Conservation (phyloP, 2,329 filamentous ascomycete genomes). For the Xylaria arbuscula region DNA sequence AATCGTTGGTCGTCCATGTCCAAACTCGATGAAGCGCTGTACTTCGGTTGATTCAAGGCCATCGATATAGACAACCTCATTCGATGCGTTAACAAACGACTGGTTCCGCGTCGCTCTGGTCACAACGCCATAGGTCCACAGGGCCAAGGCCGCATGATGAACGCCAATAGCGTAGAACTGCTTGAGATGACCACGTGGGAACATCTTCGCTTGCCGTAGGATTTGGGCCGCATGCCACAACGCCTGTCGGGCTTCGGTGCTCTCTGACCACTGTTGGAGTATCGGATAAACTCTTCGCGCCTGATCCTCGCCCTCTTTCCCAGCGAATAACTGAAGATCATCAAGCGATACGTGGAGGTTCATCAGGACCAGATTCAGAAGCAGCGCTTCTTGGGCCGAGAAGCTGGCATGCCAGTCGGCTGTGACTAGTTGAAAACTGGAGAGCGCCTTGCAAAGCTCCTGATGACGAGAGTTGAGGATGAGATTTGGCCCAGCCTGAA, state of each 20-base stretch:
- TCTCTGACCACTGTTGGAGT: conserved; percentile 69
- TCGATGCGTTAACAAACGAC: conserved; percentile 49
- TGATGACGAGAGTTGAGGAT: conserved; percentile 68
- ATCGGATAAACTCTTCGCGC: conserved; percentile 68
- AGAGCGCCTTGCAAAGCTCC: conserved; percentile 70
- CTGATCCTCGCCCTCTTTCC: conserved; percentile 74
- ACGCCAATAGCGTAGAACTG: conserved; percentile 76
- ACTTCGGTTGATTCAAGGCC: conserved; percentile 63
- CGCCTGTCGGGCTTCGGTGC: conserved; percentile 66
- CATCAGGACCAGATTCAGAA: conserved; percentile 69
- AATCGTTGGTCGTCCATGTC: conserved; percentile 65
- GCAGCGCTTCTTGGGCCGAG: conserved; percentile 59
- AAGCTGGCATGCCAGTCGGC: conserved; percentile 56
- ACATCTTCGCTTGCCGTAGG: conserved; percentile 67
- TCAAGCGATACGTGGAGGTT: conserved; percentile 73
- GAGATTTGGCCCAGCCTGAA: conserved; percentile 55
- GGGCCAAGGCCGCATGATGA: conserved; percentile 73
- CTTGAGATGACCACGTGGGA: conserved; percentile 65
- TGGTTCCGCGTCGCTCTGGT: conserved; percentile 55
- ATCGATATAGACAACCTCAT: conserved; percentile 65
- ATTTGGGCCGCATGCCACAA: conserved; percentile 77
- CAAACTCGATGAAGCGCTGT: conserved; percentile 67
- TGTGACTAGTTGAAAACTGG: conserved; percentile 58
- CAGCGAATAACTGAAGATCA: conserved; percentile 74
- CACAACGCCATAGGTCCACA: conserved; percentile 77